A percentile compares a stretch with the other conserved stretches of the same genome.
Conservation (phyloP, 2,329 filamentous ascomycete genomes). For the Arthroderma sp. region DNA sequence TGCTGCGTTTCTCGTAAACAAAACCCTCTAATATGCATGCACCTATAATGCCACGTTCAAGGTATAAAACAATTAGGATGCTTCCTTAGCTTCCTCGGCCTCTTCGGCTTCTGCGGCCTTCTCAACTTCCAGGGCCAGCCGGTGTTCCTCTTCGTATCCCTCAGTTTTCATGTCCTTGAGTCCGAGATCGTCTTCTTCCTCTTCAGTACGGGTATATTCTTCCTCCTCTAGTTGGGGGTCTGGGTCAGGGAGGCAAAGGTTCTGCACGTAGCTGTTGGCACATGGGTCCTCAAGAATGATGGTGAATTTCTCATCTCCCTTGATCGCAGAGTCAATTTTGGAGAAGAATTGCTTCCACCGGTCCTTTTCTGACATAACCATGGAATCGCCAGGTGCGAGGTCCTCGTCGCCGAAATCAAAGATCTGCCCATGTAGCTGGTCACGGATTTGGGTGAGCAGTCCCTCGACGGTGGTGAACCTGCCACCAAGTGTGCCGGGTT, state of each 20-base stretch:
- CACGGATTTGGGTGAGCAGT: slow-evolving; percentile 78
- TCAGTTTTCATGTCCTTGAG: slow-evolving; percentile 88
- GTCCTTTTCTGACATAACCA: slow-evolving; percentile 50
- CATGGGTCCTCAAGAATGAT: slow-evolving; percentile 77
- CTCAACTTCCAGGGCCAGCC: neutral
- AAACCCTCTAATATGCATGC: neutral
- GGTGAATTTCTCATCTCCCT: slow-evolving; percentile 67
- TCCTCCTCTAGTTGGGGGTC: slow-evolving; percentile 73
- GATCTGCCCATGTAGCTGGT: slow-evolving; percentile 77
- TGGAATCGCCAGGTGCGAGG: slow-evolving; percentile 61
- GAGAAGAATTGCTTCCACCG: slow-evolving; percentile 76
- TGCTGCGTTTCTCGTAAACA: neutral
- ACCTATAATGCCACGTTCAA: neutral
- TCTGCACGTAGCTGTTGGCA: slow-evolving; percentile 88
- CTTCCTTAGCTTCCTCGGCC: neutral
- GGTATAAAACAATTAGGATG: neutral
- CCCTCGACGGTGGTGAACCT: slow-evolving; percentile 96
- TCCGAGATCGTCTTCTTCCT: slow-evolving; percentile 89
- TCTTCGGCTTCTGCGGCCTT: neutral
- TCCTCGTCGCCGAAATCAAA: slow-evolving; percentile 57
- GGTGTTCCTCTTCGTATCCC: slow-evolving; percentile 55
- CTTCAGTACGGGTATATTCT: slow-evolving; percentile 74
- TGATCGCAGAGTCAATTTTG: slow-evolving; percentile 63
- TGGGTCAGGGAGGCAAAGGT: slow-evolving; percentile 62
- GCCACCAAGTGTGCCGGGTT: slow-evolving; percentile 86